A percentile compares a stretch with the other conserved stretches of the same genome.
Evolutionary conservation across 257 asterid species (phyloP).

Genomic region (Jacaranda mimosifolia): DNA sequence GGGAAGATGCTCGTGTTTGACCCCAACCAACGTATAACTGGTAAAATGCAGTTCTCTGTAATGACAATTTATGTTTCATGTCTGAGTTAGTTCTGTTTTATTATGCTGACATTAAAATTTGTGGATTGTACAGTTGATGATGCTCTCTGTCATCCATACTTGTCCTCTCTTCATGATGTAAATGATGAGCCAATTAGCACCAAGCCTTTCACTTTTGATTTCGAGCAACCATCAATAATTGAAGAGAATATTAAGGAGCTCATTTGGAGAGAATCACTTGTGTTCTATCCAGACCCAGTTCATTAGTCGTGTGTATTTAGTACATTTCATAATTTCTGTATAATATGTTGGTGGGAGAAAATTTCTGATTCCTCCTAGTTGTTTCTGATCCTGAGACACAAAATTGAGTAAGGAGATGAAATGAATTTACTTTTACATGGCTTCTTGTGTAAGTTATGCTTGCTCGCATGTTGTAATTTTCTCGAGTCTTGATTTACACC

Average conservation of each 20-base stretch:
- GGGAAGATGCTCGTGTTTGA: conserved; percentile 90
- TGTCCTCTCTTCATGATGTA: conserved; percentile 81
- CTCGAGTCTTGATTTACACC: conserved; percentile 22
- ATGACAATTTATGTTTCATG: background rate
- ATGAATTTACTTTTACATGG: background rate
- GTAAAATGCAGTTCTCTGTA: conserved; percentile 42
- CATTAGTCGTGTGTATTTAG: conserved; percentile 35
- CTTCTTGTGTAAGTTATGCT: background rate
- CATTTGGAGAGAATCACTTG: conserved; percentile 67
- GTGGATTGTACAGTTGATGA: conserved; percentile 68
- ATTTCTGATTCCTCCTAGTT: background rate
- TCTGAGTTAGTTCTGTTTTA: background rate
- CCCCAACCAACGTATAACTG: conserved; percentile 78
- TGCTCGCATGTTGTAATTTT: conserved; percentile 14
- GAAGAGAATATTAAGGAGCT: conserved; percentile 75
- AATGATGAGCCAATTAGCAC: conserved; percentile 84
- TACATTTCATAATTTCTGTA: conserved; percentile 23
- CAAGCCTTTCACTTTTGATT: conserved; percentile 65
- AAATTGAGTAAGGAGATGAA: background rate
- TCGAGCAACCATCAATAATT: conserved; percentile 62
- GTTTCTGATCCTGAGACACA: background rate
- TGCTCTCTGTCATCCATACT: conserved; percentile 83
- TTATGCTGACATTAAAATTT: conserved; percentile 30
- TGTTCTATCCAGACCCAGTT: conserved; percentile 59
- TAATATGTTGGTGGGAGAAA: background rate